These are phyloP conservation scores for Trichoderma citrinoviride DNA, from an alignment of 2,329 filamentous ascomycete species.

Conservation along the genomic window DNA sequence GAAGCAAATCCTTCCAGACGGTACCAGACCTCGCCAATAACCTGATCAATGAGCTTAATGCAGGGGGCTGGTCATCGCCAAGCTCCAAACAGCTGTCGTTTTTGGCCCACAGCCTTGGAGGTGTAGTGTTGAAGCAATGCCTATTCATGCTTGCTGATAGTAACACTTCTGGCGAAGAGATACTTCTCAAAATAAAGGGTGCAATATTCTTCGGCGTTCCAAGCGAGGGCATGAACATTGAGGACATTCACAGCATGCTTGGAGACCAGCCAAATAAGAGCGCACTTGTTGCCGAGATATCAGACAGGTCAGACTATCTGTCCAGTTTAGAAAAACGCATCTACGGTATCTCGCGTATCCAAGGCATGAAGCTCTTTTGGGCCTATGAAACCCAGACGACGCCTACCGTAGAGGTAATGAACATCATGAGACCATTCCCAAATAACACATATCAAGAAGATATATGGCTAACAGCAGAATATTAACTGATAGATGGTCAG, in stretches of 20 bases:
- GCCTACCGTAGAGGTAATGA: neutral
- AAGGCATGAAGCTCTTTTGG: neutral
- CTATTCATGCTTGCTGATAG: neutral
- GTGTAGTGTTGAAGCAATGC: neutral
- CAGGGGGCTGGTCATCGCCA: neutral
- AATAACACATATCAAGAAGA: no score
- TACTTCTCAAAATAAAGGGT: neutral
- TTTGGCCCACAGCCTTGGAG: conserved; percentile 15
- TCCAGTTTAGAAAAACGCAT: no score
- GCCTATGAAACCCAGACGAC: conserved; percentile 2
- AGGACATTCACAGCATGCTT: neutral
- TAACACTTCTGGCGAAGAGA: neutral
- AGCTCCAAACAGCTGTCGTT: neutral
- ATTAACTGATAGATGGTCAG: neutral
- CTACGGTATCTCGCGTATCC: no score
- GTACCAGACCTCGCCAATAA: neutral
- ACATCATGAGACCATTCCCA: no score
- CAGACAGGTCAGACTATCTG: neutral
- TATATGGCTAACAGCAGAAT: no score
- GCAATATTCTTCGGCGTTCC: conserved; percentile 7
- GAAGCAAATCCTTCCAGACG: neutral
- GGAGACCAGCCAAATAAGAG: neutral
- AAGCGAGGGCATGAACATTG: neutral
- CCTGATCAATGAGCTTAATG: neutral
- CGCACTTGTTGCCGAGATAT: neutral